phyloP scores from a whole-genome alignment of 1,284 basidiomycete genomes.

The Phylloporus sp. region DNA sequence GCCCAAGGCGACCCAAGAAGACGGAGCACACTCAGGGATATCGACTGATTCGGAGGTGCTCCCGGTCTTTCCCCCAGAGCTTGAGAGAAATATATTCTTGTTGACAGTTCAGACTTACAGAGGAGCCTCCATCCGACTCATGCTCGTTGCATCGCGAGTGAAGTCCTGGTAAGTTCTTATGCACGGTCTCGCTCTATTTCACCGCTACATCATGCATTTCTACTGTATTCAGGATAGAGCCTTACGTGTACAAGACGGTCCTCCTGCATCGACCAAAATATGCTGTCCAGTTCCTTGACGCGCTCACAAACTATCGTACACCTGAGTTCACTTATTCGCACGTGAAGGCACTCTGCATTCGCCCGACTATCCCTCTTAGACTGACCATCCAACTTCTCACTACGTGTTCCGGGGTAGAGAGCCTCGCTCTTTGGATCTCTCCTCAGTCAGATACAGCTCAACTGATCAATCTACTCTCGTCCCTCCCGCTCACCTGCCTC shows the following conservation, averaged over 20 bases:
- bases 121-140: constrained; percentile 11
- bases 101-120: constrained; percentile 11
- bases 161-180: constrained; percentile 21
- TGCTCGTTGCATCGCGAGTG: constrained; percentile 22
- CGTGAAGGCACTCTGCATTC: constrained; percentile 21
- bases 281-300: constrained; percentile 12
- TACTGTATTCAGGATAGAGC: constrained; percentile 23
- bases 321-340: constrained; percentile 13
- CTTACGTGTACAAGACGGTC: constrained; percentile 21
- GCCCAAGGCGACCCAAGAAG: not conserved
- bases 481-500: constrained; percentile 20
- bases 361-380: constrained; percentile 9
- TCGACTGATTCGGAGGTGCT: too few relatives aligned
- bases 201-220: not conserved
- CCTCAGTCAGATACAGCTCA: not conserved
- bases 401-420: constrained; percentile 18
- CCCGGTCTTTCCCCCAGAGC: constrained; percentile 23
- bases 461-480: constrained; percentile 8
- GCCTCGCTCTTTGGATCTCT: constrained; percentile 25
- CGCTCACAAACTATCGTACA: constrained; percentile 8
- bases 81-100: constrained; percentile 26
- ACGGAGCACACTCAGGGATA: not conserved
- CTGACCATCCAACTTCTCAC: constrained; percentile 11
- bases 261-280: constrained; percentile 5
- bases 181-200: not conserved